Evolutionary conservation across 1,284 basidiomycete species (phyloP).

Genomic region (Ganoderma multipileum): DNA sequence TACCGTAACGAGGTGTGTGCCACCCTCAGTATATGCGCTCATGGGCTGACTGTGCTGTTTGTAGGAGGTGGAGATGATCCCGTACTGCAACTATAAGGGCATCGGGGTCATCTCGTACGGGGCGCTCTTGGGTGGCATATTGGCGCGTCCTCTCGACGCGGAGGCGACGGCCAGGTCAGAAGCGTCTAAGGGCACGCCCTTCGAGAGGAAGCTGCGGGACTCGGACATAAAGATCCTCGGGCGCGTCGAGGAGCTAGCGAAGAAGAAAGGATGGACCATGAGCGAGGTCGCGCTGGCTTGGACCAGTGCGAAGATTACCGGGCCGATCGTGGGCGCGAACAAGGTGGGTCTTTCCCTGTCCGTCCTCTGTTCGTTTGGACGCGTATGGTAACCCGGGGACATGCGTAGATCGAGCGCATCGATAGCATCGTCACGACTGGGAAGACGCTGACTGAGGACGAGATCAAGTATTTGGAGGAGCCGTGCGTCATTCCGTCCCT

Average conservation of each 20-base stretch:
- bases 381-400: background rate
- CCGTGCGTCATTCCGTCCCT: slow-evolving; percentile 20
- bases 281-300: slow-evolving; percentile 50
- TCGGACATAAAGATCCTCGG: slow-evolving; percentile 45
- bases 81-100: slow-evolving; percentile 53
- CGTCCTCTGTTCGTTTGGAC: background rate
- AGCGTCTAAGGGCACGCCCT: slow-evolving; percentile 35
- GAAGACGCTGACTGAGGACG: slow-evolving; percentile 28
- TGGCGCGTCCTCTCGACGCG: slow-evolving; percentile 46
- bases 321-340: slow-evolving; percentile 48
- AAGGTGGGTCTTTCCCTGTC: slow-evolving; percentile 21
- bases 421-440: slow-evolving; percentile 22
- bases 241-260: slow-evolving; percentile 50
- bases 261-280: slow-evolving; percentile 48
- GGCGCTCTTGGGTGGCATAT: slow-evolving; percentile 46
- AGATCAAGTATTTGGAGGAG: slow-evolving; percentile 35
- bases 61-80: slow-evolving; percentile 55
- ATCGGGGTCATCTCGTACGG: slow-evolving; percentile 53
- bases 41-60: background rate
- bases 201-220: slow-evolving; percentile 38
- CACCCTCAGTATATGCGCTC: background rate
- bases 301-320: slow-evolving; percentile 44
- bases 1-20: slow-evolving; percentile 37
- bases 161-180: slow-evolving; percentile 36
- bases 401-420: slow-evolving; percentile 18